Conservation (phyloP, 257 asterid species). For the Scutellaria baicalensis region DNA sequence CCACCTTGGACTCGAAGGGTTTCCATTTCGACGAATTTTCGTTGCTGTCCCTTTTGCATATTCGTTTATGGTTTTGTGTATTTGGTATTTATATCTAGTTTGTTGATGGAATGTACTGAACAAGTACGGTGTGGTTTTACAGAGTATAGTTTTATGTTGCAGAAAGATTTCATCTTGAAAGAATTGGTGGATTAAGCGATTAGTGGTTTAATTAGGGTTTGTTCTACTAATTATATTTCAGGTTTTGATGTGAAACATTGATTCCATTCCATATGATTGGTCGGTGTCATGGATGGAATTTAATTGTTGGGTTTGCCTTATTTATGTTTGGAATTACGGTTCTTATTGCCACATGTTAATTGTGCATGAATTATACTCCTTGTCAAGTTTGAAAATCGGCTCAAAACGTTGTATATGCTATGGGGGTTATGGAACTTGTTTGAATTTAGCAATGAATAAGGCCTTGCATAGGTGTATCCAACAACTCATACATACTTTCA, state of each 20-base stretch:
- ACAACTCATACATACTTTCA: not conserved
- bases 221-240: not conserved
- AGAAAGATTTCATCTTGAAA: not conserved
- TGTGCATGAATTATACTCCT: not conserved
- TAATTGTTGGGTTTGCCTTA: not conserved
- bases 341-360: not conserved
- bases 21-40: not conserved
- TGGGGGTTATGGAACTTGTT: too few relatives aligned
- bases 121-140: not conserved
- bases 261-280: not conserved
- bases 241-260: not conserved
- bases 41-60: not conserved
- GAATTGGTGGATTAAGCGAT: not conserved
- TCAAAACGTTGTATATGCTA: too few relatives aligned
- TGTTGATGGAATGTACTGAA: not conserved
- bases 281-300: not conserved
- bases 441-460: too few relatives aligned
- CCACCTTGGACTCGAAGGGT: not conserved
- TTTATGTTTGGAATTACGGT: not conserved
- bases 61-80: not conserved
- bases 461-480: not conserved
- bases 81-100: not conserved
- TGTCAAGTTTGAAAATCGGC: too few relatives aligned
- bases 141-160: not conserved
- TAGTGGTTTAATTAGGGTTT: not conserved